Conservation (phyloP, 805 yeast species). For the Lipomyces yamanashiensis region DNA sequence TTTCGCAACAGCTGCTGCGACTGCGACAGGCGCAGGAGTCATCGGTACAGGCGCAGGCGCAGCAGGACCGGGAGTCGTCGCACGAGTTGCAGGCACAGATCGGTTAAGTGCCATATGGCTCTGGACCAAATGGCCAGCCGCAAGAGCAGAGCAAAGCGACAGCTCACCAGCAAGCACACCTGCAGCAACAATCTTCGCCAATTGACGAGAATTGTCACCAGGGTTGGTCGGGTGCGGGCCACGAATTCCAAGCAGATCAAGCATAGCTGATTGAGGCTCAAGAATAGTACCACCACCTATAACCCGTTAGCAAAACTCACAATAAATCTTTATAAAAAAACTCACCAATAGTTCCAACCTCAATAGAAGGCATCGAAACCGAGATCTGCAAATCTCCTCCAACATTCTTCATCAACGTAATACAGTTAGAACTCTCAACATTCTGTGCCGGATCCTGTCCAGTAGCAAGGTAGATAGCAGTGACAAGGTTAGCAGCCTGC, state of each 20-base stretch:
- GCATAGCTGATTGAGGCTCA: conserved; percentile 96
- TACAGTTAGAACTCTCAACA: conserved; percentile 96
- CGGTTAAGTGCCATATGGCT: conserved; percentile 97
- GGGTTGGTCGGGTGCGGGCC: conserved; percentile 96
- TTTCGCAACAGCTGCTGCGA: not conserved
- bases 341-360: conserved; percentile 89
- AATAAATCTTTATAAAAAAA: not conserved
- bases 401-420: conserved; percentile 86
- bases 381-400: conserved; percentile 83
- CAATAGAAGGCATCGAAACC: conserved; percentile 99
- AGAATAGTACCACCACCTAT: conserved; percentile 91
- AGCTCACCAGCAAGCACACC: conserved; percentile 96
- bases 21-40: not conserved
- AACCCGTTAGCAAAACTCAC: not conserved
- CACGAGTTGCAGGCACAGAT: conserved; percentile 42
- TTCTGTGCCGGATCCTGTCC: conserved; percentile 99
- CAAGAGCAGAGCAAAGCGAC: conserved; percentile 92
- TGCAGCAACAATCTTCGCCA: conserved; percentile 90
- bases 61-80: conserved; percentile 32
- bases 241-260: conserved; percentile 88
- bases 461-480: conserved; percentile 91
- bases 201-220: conserved; percentile 91
- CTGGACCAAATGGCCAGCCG: conserved; percentile 97
- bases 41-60: conserved; percentile 2
- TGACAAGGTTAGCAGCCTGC: conserved; percentile 94